Base-by-base conservation (phyloP, 108 stramenopile genomes). In the Pseudonitzschia multiseries region DNA sequence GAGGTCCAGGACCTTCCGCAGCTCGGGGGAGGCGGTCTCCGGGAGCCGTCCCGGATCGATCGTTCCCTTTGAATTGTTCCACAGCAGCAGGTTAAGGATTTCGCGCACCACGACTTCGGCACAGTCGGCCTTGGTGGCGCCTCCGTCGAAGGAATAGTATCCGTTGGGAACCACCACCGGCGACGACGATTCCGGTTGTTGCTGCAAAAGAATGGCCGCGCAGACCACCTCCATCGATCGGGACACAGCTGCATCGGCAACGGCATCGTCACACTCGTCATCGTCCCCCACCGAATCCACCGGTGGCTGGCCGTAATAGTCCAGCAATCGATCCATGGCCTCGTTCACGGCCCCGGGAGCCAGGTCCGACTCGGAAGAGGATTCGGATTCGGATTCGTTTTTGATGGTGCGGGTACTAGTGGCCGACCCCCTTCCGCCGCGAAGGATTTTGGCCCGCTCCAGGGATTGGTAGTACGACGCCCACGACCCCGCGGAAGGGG, bases 61-160 rank as follows among this genome's bases (percentile, higher is more conserved):
- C 3, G 17, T 40, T 13, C 68, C 75, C 29, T 27, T 0, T 5
- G 9, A 12, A 21, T 81, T 75, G 56, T 81, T 72, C 81, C 81
- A 81, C 54, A 81, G 44, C 4, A 81, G 53, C 0, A 76, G 42
- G 33, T 71, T 40, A 8, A 81, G 32, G 10, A 81, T 72, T 73
- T 81, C 81, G 41, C 81, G 71, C 1, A 70, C 54, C n/a, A 65
- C 72, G 54, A 73, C 75, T 68, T 81, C 81, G 17, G 69, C 72
- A 68, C 75, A 81, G 68, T 81, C 81, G 32, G 75, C 70, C 43
- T 62, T 70, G 27, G 52, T 29, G 4, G 60, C 75, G 21, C 72
- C 75, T 32, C 57, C 72, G 43, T 73, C 72, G 46, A 67, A 68
- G 28, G 67, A 41, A 56, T 76, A 73, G 17, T 81, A 76, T 71